Base-by-base conservation (phyloP, 192 early-diverging fungal genomes). In the Coemansia pectinata region DNA sequence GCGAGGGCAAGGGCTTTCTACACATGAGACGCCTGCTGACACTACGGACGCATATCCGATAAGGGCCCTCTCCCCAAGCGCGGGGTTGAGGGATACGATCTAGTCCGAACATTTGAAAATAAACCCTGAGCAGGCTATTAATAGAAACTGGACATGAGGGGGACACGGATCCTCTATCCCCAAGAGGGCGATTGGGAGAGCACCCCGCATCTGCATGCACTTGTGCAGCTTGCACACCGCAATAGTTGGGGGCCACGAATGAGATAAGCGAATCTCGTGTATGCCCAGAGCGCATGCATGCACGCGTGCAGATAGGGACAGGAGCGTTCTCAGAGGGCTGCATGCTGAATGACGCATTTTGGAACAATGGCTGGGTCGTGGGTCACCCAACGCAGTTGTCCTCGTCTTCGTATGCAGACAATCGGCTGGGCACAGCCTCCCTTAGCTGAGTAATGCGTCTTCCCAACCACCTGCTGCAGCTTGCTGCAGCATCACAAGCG, bases 201-300 rank as follows among this genome's bases (percentile, higher is more conserved):
- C 53, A 5, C 57, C 17, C 57, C 31, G 25, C 66, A 9, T 68
- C 41, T 60, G 52, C 53, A 17, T n/a, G 41, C 57, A 38, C 66
- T 21, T 23, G 31, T 21, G 57, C 57, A 59, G 57, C 31, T 59
- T 33, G 57, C n/a, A 36, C 57, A 36, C 41, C 66, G 41, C 31
- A 48, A 60, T 44, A 68, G 47, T 68, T 68, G 66, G 66, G 41
- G 57, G 31, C 19, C 34, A 66, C 50, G 66, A 41, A 61, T 48
- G 19, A 65, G 33, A 65, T 52, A 38, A 36, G 57, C 57, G 17
- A 15, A 1, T 11, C 12, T 15, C 52, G 12, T 55, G 52, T 55
- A 12, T 55, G 52, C 52, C 52, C 52, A 55, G 27, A 55, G 52
- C 52, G 27, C 52, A 55, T 17, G 57, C 29, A 36, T 33, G 57